These are phyloP conservation scores for Nitzschia putrida DNA, from an alignment of 108 stramenopile genomes.

Conservation along the genomic window DNA sequence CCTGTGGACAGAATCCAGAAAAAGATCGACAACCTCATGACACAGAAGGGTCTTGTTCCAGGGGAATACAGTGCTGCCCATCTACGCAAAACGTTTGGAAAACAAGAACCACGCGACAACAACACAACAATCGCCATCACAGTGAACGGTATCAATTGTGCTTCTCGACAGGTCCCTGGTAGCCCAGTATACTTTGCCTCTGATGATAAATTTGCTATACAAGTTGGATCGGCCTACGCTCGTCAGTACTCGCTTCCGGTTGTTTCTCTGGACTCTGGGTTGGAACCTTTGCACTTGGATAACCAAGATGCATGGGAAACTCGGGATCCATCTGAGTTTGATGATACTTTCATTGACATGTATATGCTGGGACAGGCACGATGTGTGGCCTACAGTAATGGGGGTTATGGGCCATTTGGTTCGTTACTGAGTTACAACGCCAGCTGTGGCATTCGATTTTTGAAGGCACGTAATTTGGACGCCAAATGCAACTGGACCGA, in stretches of 20 bases:
- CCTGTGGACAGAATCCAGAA: conserved; percentile 28
- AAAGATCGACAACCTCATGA: conserved; percentile 21
- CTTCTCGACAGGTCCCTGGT: conserved; percentile 31
- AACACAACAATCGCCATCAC: conserved; percentile 18
- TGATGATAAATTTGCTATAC: conserved; percentile 29
- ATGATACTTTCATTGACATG: conserved; percentile 43
- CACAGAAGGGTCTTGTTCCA: conserved; percentile 20
- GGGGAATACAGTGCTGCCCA: conserved; percentile 44
- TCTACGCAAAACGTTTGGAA: conserved; percentile 34
- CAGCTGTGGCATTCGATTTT: conserved; percentile 26
- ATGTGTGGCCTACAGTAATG: conserved; percentile 38
- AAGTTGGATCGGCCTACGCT: conserved; percentile 19
- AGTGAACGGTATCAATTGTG: conserved; percentile 43
- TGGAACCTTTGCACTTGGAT: conserved; percentile 43
- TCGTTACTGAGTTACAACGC: conserved; percentile 34
- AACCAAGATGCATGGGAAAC: conserved; percentile 31
- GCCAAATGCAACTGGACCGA: conserved; percentile 22
- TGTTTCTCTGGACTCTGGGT: background rate
- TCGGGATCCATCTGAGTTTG: conserved; percentile 29
- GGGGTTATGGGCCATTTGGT: conserved; percentile 43
- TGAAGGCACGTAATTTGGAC: conserved; percentile 9
- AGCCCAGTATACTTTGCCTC: conserved; percentile 42
- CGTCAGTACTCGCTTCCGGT: conserved; percentile 5
- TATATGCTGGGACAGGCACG: conserved; percentile 36
- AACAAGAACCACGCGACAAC: conserved; percentile 20